These are phyloP conservation scores for Suhomyces chickasaworum DNA, from an alignment of 1,139 yeast species.

Conservation along the genomic window DNA sequence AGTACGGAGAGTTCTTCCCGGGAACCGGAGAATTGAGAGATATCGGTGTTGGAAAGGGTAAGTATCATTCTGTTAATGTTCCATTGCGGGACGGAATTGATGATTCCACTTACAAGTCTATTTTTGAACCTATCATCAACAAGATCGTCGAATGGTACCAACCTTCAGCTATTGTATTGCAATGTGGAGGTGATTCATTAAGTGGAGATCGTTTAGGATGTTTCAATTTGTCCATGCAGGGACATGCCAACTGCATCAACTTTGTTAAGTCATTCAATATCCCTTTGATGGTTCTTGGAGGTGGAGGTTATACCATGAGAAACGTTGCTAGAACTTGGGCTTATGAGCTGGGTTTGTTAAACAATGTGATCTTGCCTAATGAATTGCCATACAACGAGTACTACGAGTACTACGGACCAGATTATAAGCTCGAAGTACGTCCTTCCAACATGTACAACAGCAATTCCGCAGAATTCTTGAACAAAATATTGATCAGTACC, in stretches of 20 bases:
- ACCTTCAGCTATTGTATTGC: slow-evolving; percentile 89
- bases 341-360: slow-evolving; percentile 86
- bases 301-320: slow-evolving; percentile 98
- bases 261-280: slow-evolving; percentile 83
- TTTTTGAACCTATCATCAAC: slow-evolving; percentile 82
- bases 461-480: slow-evolving; percentile 90
- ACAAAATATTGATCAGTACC: slow-evolving; percentile 78
- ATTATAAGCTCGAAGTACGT: slow-evolving; percentile 87
- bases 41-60: slow-evolving; percentile 86
- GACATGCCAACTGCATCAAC: slow-evolving; percentile 94
- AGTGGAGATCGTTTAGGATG: slow-evolving; percentile 92
- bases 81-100: slow-evolving; percentile 93
- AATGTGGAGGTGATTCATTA: slow-evolving; percentile 91
- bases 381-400: slow-evolving; percentile 95
- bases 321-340: slow-evolving; percentile 97
- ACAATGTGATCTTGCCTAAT: slow-evolving; percentile 73
- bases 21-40: slow-evolving; percentile 94
- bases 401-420: slow-evolving; percentile 96
- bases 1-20: slow-evolving; percentile 95
- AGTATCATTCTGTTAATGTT: slow-evolving; percentile 81
- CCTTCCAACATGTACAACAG: slow-evolving; percentile 97
- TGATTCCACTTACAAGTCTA: slow-evolving; percentile 80
- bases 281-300: slow-evolving; percentile 92
- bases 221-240: slow-evolving; percentile 86
- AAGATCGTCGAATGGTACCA: slow-evolving; percentile 91